Percentiles rank a stretch among this genome's conserved stretches.
phyloP scores from a whole-genome alignment of 768 basidiomycete genomes.

The Clathrus columnatus region DNA sequence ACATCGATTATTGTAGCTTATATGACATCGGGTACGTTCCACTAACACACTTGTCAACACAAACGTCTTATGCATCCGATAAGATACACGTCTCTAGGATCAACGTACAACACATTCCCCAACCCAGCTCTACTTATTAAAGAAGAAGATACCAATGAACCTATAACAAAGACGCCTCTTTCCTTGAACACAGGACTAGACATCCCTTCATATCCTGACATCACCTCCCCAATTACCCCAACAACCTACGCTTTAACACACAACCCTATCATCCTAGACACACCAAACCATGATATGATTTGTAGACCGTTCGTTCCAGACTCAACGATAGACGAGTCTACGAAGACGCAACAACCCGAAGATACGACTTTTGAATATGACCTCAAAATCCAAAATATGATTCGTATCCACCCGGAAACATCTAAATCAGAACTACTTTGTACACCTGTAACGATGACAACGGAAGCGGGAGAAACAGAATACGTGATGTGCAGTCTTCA shows the following conservation, averaged over 20 bases:
- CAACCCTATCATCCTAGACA: neutral
- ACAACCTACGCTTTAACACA: neutral
- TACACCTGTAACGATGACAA: too few species aligned
- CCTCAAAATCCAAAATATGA: too few species aligned
- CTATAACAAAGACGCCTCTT: conserved; percentile 9
- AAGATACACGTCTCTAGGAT: conserved; percentile 97
- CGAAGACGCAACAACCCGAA: too few species aligned
- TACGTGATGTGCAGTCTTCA: too few species aligned
- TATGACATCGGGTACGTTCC: conserved; percentile 81
- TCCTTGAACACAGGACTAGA: too few species aligned
- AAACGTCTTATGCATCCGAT: neutral
- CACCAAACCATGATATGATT: neutral
- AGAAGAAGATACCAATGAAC: neutral
- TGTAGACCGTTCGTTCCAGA: neutral
- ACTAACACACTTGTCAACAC: neutral
- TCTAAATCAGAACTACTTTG: too few species aligned
- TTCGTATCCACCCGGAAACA: too few species aligned
- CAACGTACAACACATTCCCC: conserved; percentile 87
- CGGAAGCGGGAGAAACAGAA: too few species aligned
- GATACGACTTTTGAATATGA: too few species aligned
- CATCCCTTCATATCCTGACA: conserved; percentile 25
- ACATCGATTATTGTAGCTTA: conserved; percentile 78
- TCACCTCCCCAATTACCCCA: conserved; percentile 16
- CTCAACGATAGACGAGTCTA: too few species aligned
- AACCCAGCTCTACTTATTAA: conserved; percentile 67